phyloP scores from a whole-genome alignment of 176 grass and related monocot genomes.

The Phoenix roebelenii region DNA sequence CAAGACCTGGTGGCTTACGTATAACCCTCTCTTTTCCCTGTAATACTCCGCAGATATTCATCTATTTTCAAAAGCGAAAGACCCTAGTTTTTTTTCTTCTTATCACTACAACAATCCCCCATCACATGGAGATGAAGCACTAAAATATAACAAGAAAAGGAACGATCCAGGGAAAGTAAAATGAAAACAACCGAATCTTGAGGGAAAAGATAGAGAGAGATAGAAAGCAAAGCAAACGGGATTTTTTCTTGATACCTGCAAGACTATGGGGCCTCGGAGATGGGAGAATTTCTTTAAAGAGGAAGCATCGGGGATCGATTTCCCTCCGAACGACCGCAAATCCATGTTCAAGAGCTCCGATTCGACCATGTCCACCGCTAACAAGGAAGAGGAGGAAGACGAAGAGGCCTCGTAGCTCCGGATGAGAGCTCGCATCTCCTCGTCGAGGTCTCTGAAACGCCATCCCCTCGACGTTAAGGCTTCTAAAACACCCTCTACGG shows the following conservation, averaged over 20 bases:
- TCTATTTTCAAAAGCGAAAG: no score
- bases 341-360: slow-evolving; percentile 59
- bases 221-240: no score
- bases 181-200: no score
- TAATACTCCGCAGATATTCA: no score
- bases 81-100: no score
- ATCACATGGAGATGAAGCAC: no score
- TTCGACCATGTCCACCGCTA: slow-evolving; percentile 40
- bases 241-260: slow-evolving; percentile 35
- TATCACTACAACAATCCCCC: no score
- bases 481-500: slow-evolving; percentile 21
- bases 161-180: no score
- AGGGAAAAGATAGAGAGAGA: no score
- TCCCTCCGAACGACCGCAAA: slow-evolving; percentile 48
- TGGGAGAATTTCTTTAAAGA: slow-evolving; percentile 35
- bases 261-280: slow-evolving; percentile 49
- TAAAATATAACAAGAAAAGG: no score
- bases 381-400: slow-evolving; percentile 22
- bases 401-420: slow-evolving; percentile 22
- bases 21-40: no score
- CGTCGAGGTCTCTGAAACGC: slow-evolving; percentile 38
- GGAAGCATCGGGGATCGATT: slow-evolving; percentile 41
- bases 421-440: slow-evolving; percentile 31
- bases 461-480: slow-evolving; percentile 46
- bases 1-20: no score